A percentile compares a stretch with the other conserved stretches of the same genome.
Conservation (phyloP, 2,329 filamentous ascomycete species). For the Sporothrix inflata region DNA sequence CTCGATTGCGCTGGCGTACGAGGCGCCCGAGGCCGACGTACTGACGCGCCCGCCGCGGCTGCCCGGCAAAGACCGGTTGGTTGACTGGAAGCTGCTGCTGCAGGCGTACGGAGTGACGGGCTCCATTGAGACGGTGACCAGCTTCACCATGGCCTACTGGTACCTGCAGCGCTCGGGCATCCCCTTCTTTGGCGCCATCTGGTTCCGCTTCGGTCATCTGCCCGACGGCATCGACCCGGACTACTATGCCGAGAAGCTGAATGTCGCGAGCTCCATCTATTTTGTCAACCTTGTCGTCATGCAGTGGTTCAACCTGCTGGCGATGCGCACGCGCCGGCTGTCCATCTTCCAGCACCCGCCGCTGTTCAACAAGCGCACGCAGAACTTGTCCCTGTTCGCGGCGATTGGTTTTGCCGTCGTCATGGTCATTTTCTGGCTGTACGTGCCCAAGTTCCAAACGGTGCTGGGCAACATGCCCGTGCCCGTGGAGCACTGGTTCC, state of each 20-base stretch:
- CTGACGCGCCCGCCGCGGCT: conserved; percentile 70
- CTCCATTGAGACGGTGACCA: conserved; percentile 61
- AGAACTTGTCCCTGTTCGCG: conserved; percentile 71
- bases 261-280: conserved; percentile 72
- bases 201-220: conserved; percentile 67
- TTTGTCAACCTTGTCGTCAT: conserved; percentile 81
- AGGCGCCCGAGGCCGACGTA: conserved; percentile 75
- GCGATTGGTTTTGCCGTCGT: conserved; percentile 69
- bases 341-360: conserved; percentile 75
- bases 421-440: conserved; percentile 72
- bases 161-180: conserved; percentile 66
- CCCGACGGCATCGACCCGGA: conserved; percentile 56
- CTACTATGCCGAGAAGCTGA: conserved; percentile 59
- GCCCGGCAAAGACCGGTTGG: conserved; percentile 69
- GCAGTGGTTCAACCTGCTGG: conserved; percentile 78
- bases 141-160: conserved; percentile 69
- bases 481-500: conserved; percentile 74
- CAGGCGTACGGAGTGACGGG: conserved; percentile 75
- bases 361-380: conserved; percentile 63
- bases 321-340: conserved; percentile 66
- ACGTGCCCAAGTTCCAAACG: conserved; percentile 66
- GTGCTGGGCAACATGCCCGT: conserved; percentile 64
- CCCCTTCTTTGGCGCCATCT: conserved; percentile 58
- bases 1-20: conserved; percentile 74
- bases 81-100: conserved; percentile 72